A percentile compares a stretch with the other conserved stretches of the same genome.
These are phyloP conservation scores for Pseudocercospora vitis DNA, from an alignment of 2,329 filamentous ascomycete species.

Conservation along the genomic window DNA sequence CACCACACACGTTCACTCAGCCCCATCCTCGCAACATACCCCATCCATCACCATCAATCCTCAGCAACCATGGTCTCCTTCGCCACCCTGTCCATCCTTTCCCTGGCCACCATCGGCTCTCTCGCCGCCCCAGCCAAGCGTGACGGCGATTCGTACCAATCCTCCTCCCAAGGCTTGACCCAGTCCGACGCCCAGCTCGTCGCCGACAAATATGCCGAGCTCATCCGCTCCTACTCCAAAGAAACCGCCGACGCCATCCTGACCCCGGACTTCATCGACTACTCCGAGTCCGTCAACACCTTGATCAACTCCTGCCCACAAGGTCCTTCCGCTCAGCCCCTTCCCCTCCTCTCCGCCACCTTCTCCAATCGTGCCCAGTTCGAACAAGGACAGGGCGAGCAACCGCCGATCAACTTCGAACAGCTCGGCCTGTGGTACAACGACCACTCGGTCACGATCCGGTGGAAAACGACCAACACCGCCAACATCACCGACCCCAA, in stretches of 20 bases:
- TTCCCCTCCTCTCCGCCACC: constrained; percentile 28
- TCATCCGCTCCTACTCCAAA: constrained; percentile 34
- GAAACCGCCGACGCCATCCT: constrained; percentile 30
- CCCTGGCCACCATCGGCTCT: constrained; percentile 8
- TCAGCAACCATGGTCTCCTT: constrained; percentile 12
- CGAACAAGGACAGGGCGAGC: constrained; percentile 34
- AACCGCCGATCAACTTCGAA: constrained; percentile 36
- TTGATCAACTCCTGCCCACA: constrained; percentile 37
- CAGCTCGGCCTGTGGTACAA: constrained; percentile 33
- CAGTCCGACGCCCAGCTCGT: constrained; percentile 29
- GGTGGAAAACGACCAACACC: constrained; percentile 36
- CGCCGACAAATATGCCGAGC: constrained; percentile 32
- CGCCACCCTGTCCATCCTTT: constrained; percentile 1
- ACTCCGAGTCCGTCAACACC: constrained; percentile 37
- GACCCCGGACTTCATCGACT: constrained; percentile 34
- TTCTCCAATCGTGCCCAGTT: constrained; percentile 33
- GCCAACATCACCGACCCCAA: constrained; percentile 30
- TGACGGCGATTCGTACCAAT: background rate
- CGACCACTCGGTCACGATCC: constrained; percentile 34
- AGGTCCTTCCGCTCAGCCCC: constrained; percentile 27
- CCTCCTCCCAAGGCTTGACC: constrained; percentile 31
- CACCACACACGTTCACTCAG: background rate
- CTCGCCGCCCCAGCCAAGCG: constrained; percentile 15
- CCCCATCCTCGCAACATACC: background rate
- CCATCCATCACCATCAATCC: background rate